Evolutionary conservation across 2,329 filamentous ascomycete species (phyloP), one percentile per base, ranked within the genome.

Genomic region (Dendryphion nanum): DNA sequence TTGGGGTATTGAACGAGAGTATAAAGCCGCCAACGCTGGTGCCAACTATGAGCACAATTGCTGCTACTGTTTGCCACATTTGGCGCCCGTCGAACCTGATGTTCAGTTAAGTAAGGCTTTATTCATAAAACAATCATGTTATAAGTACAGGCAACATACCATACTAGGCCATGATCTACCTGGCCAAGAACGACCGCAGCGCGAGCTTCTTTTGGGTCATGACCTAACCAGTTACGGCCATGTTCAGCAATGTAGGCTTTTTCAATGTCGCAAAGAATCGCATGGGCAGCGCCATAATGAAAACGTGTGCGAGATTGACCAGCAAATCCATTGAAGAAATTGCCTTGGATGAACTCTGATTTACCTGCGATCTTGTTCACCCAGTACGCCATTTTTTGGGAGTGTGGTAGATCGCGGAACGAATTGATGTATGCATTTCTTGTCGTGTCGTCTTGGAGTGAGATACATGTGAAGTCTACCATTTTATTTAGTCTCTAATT

Each of bases 221-320:
- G 44, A 5, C 41, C 43, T 3, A 71, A 58, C 68, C 67, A 71
- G 33, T 68, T 54, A 2, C 68, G 55, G 0, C 68, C 68, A 26
- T 59, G 56, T 0, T 47, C 38, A 2, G 63, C 63, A 17, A 70
- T 57, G 40, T 67, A 70, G n/a, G 55, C 61, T 15, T 58, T 51
- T 38, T 71, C 68, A 19, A 71, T 68, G 33, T 66, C 64, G 3
- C 53, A 60, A 0, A 74, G 45, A 15, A 74, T 69, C 1, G 69
- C 59, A 48, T 73, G 67, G 1, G 68, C 65, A 4, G 67, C 63
- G 15, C 68, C 67, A 18, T 67, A 66, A 38, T 69, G 66, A 56
- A 63, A 70, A 12, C 66, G 54, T 1, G 55, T 37, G 4, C 59
- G 44, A 0, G 48, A 55, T 37, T 63, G 57, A 4, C 59, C 61